Evolutionary conservation across 2,329 filamentous ascomycete genomes (phyloP), one percentile per base, ranked within the genome.

Genomic region (Aureobasidium sp.): DNA sequence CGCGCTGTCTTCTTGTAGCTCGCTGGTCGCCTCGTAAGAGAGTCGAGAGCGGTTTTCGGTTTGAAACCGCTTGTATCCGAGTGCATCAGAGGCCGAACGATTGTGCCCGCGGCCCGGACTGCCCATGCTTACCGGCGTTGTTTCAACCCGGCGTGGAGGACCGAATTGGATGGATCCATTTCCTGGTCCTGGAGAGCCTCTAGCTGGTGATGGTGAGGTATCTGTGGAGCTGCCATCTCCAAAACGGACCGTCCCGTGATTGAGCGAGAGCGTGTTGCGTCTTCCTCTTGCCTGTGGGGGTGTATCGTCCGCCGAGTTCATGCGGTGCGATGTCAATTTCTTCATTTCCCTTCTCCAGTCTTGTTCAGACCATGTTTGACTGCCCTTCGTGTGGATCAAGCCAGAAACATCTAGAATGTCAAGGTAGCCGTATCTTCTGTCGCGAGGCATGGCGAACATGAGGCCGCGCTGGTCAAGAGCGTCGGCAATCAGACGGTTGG

Each of bases 371-470:
- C 92, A 97, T 29, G 75, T 79, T 25, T 83, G 77, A 72, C 88
- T 96, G 25, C 89, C 90, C 3, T 91, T 83, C 3, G 87, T 87
- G 65, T 89, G 81, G 64, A 99, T 91, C 45, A 97, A 77, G 59
- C 82, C 82, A 4, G 87, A 86, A 16, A 97, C 90, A 71, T 99
- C 94, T 61, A 92, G 76, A 39, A 91, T 85, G 69, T 97, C 94
- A 30, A 99, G 77, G 69, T 97, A 97, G 0, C 93, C 92, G 69
- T 96, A 96, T 66, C 89, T 84, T 59, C 87, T 85, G 67, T 94
- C 86, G 68, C 89, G 90, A 0, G 94, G 93, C 87, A 99, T 95
- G 6, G 92, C 94, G 73, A 97, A 99, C 94, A 99, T 99, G 66
- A 99, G 81, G 61, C 94, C 96, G 49, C 91, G 85, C 4, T 89